Evolutionary conservation across 192 early-diverging fungal genomes (phyloP), one percentile per base, ranked within the genome.

Genomic region (Rhizophagus sp.): DNA sequence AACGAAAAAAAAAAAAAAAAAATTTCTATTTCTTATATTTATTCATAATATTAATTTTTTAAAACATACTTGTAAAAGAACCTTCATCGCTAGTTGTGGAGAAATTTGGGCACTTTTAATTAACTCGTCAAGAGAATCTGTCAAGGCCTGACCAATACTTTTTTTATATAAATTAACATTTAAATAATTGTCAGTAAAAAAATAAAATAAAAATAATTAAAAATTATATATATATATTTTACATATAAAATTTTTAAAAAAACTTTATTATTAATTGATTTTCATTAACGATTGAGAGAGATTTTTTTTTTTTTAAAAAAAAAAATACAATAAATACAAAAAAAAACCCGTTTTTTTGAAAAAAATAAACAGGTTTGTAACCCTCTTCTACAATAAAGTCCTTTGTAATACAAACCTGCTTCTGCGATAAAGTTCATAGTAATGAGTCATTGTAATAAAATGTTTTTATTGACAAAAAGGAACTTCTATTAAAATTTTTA

Each of bases 101-200:
- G 95, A 95, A 66, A 99, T 94, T 77, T 94, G 93, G 4, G 92
- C 93, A 17, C 92, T 91, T 74, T 92, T 89, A 81, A 98, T 96
- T 82, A 98, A 90, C 74, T 98, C 98, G 83, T 99, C 98, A 24
- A 99, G 88, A 8, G 98, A 93, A 81, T 99, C 98, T 7, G 95
- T 98, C 79, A 99, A 88, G 27, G 98, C 95, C 44, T 89, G 89
- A 4, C 98, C 98, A 44, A 99, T 88, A 68, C 96, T 90, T 76
- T 34, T 34, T 4, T 36, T 49, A 47, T 47, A 2, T 12, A 12
- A 12, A 44, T 44, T 10, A 47, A n/a, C 11, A 12, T 47, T 12
- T 25, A 64, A 22, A 71, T 36, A 33, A 25, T 44, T 63, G 12
- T 25, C 30, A 39, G 19, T 34, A 27, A 50, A 7, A 7, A 9